Evolutionary conservation across 495 filamentous ascomycete genomes (phyloP), one percentile per base, ranked within the genome.

Genomic region (Penicillium antarcticum): DNA sequence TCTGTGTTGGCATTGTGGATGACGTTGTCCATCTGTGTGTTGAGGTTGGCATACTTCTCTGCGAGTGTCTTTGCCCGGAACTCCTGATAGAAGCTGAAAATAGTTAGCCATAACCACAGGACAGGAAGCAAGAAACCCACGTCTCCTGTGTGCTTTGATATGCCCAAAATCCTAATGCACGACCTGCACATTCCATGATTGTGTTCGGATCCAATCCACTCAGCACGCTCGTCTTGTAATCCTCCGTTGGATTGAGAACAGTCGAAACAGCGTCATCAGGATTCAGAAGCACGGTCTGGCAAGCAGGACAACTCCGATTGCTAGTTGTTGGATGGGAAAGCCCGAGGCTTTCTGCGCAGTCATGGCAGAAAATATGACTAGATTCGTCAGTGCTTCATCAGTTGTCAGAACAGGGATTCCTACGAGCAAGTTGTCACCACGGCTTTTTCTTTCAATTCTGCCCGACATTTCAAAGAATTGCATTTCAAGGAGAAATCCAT

Each of bases 61-160:
- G 84, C 83, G 45, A 95, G 71, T 11, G 77, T 82, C 62, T 87
- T 87, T 24, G 80, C 84, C 1, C 91, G 70, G 58, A 82, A 84
- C 55, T 90, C 87, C 57, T 96, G 91, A 59, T 91, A 96, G 53
- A 89, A 77, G 40, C 91, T 95, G 41, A 17, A 10, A 6, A 6
- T 4, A 26, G 42, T 71, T 31, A 70, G 59, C 32, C 37, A 45
- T 24, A 39, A 54, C 33, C 33, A 12, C 31, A 6, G 19, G 7
- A 6, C 13, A 42, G 14, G 5, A 8, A 33, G 6, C n/a, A 46
- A 19, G 13, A 21, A 53, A 56, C 56, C 36, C 58, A 95, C 91
- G 97, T 91, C 71, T 97, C 89, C 61, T 96, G 91, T 5, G 85
- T 87, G 12, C 88, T 85, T 58, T 97, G 94, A 65, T 96, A 97